phyloP scores from a whole-genome alignment of 2,329 filamentous ascomycete genomes.

The Fusarium domesticum region DNA sequence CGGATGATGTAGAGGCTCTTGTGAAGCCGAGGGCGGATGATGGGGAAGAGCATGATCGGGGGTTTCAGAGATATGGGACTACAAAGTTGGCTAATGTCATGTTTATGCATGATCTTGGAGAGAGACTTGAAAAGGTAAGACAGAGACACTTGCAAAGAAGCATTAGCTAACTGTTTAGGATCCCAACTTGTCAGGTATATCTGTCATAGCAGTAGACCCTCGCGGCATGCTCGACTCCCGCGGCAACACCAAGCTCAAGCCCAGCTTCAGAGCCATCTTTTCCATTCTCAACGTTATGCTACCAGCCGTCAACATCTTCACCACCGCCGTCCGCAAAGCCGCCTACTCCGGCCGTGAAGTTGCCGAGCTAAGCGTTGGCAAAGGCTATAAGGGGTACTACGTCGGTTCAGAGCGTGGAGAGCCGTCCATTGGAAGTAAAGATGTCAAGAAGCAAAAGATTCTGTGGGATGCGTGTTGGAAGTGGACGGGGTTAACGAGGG shows the following conservation, averaged over 20 bases:
- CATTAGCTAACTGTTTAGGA: constrained; percentile 1
- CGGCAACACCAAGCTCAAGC: constrained; percentile 13
- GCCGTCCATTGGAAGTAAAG: constrained; percentile 2
- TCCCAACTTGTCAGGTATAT: constrained; percentile 17
- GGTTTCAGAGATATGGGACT: constrained; percentile 24
- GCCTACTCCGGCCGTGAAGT: constrained; percentile 16
- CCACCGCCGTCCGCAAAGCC: constrained; percentile 8
- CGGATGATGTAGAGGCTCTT: constrained; percentile 4
- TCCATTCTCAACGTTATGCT: not conserved
- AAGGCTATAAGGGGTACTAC: constrained; percentile 9
- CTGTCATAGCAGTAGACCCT: constrained; percentile 23
- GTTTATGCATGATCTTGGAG: constrained; percentile 27
- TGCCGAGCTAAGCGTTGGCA: constrained; percentile 12
- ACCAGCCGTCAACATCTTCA: constrained; percentile 9
- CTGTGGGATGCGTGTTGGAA: constrained; percentile 21
- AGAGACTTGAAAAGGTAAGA: constrained; percentile 11
- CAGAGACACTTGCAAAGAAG: too few relatives aligned
- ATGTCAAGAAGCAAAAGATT: not conserved
- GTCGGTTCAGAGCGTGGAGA: not conserved
- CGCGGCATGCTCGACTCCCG: constrained; percentile 23
- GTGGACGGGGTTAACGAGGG: constrained; percentile 9
- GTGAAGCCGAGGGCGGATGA: constrained; percentile 5
- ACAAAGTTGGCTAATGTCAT: constrained; percentile 24
- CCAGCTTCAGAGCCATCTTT: not conserved
- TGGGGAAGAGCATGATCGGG: constrained; percentile 17